A percentile compares a stretch with the other conserved stretches of the same genome.
phyloP scores from a whole-genome alignment of 2,329 filamentous ascomycete species.

The Pseudogymnoascus sp. region DNA sequence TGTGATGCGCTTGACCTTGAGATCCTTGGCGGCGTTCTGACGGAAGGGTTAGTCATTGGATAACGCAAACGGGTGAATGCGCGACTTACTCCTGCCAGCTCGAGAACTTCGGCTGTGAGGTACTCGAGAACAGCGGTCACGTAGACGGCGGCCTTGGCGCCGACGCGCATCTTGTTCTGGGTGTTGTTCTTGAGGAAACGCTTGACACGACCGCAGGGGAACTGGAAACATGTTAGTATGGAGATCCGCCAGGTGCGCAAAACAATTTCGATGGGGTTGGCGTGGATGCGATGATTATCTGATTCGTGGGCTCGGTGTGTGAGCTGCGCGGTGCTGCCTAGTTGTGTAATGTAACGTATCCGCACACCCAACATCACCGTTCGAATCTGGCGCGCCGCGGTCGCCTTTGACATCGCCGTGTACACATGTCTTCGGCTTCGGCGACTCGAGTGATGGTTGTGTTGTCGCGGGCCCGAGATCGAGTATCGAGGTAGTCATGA shows the following conservation, averaged over 20 bases:
- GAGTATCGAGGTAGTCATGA: conserved; percentile 8
- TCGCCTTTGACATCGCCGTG: background rate
- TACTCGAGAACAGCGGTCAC: conserved; percentile 98
- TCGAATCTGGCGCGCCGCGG: background rate
- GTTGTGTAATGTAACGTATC: background rate
- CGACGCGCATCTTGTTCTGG: conserved; percentile 99
- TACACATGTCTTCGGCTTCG: background rate
- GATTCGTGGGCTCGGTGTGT: background rate
- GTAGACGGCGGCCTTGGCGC: conserved; percentile 96
- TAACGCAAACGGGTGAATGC: background rate
- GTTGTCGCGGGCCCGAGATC: background rate
- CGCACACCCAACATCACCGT: background rate
- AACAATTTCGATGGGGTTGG: background rate
- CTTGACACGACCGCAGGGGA: conserved; percentile 99
- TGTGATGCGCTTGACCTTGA: conserved; percentile 99
- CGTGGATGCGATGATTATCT: background rate
- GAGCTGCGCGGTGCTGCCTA: background rate
- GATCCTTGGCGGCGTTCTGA: conserved; percentile 93
- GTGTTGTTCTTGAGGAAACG: conserved; percentile 99
- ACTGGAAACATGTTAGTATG: conserved; percentile 49
- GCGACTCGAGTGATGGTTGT: background rate
- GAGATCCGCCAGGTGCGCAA: background rate
- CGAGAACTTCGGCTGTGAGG: conserved; percentile 93
- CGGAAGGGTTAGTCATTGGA: background rate
- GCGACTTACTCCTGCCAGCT: conserved; percentile 74